These are phyloP conservation scores for Aspergillus cristatus DNA, from an alignment of 495 filamentous ascomycete species.

Conservation along the genomic window DNA sequence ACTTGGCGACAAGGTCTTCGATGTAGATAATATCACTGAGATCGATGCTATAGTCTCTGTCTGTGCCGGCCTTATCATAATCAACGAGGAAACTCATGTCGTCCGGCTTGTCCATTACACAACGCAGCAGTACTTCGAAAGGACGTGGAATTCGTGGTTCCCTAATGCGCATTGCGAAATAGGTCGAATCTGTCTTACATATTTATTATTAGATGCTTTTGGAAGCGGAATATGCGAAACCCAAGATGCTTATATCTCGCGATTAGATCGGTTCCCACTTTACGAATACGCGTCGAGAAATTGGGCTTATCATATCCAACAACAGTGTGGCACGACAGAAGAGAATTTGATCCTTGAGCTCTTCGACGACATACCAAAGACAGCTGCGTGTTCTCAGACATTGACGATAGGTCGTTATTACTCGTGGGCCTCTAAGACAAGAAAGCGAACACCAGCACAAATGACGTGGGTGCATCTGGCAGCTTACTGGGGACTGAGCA, in stretches of 20 bases:
- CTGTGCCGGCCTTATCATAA: slow-evolving; percentile 44
- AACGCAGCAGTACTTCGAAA: slow-evolving; percentile 24
- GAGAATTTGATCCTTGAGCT: slow-evolving; percentile 5
- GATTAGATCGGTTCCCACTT: slow-evolving; percentile 11
- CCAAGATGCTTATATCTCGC: slow-evolving; percentile 13
- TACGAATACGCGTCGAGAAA: slow-evolving; percentile 21
- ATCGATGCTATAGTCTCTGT: slow-evolving; percentile 32
- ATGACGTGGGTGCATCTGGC: slow-evolving; percentile 9
- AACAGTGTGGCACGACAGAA: slow-evolving; percentile 1
- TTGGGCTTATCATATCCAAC: slow-evolving; percentile 23
- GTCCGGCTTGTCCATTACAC: slow-evolving; percentile 23
- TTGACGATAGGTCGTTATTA: slow-evolving; percentile 2
- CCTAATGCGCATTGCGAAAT: slow-evolving; percentile 17
- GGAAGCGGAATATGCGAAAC: background rate
- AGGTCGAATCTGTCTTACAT: slow-evolving; percentile 17
- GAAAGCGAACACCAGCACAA: too few relatives aligned
- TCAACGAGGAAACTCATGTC: slow-evolving; percentile 41
- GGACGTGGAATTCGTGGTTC: slow-evolving; percentile 14
- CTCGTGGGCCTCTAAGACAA: too few relatives aligned
- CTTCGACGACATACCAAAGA: too few relatives aligned
- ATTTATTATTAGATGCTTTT: slow-evolving; percentile 16
- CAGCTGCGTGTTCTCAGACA: too few relatives aligned
- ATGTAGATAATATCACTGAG: slow-evolving; percentile 27
- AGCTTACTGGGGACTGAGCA: slow-evolving; percentile 8
- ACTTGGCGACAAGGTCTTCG: slow-evolving; percentile 15